Conservation (phyloP, 495 filamentous ascomycete genomes). For the Neurospora sublineolata region DNA sequence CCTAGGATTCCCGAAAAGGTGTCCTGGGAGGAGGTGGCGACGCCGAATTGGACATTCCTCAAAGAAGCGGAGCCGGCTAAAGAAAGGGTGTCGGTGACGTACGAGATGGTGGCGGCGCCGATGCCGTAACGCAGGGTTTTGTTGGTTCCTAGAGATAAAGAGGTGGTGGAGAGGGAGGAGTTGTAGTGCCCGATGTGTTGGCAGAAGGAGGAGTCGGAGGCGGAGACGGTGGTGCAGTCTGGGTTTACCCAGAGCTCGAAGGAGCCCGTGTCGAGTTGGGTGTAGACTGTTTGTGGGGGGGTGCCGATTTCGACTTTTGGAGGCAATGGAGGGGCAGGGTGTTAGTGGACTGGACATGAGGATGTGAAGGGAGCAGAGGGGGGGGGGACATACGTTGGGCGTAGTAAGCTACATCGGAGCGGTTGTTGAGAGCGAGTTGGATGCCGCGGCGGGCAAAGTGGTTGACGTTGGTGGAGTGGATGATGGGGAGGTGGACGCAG, state of each 20-base stretch:
- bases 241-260: constrained; percentile 44
- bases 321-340: no score
- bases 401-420: constrained; percentile 40
- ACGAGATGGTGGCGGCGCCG: constrained; percentile 31
- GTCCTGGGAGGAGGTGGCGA: constrained; percentile 27
- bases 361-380: not conserved
- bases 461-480: constrained; percentile 34
- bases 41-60: constrained; percentile 33
- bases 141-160: no score
- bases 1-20: constrained; percentile 32
- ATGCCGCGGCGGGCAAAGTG: constrained; percentile 31
- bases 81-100: constrained; percentile 32
- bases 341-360: constrained; percentile 10
- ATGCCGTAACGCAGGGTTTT: constrained; percentile 36
- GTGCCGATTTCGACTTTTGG: constrained; percentile 35
- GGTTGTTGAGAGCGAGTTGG: constrained; percentile 32
- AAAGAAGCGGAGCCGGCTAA: constrained; percentile 28
- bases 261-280: constrained; percentile 39
- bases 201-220: constrained; percentile 31
- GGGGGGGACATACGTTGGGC: constrained; percentile 25
- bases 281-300: constrained; percentile 34
- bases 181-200: constrained; percentile 30
- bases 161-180: constrained; percentile 25
- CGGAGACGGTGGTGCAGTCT: constrained; percentile 27
- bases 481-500: constrained; percentile 34